Evolutionary conservation across 768 basidiomycete genomes (phyloP), one percentile per base, ranked within the genome.

Genomic region (Leccinum broughii): DNA sequence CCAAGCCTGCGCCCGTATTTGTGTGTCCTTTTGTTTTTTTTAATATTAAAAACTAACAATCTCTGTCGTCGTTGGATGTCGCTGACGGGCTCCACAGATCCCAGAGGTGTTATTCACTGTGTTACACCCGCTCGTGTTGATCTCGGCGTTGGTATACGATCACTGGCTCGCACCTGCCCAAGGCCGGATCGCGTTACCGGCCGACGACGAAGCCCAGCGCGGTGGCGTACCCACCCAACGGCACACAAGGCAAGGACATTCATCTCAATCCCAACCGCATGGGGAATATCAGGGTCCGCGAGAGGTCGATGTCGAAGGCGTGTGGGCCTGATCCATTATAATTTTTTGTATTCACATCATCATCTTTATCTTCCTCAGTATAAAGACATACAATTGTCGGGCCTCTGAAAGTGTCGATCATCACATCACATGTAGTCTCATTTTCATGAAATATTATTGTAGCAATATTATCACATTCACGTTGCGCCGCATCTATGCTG

Each of bases 1-100:
- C 87, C 0, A 91, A 91, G 62, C 85, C 89, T 0, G 77, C 78
- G 7, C 78, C 83, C 3, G 84, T 93, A 14, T 83, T 83, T 64
- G 88, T 90, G 63, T 22, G 88, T 79, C 30, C 7, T 26, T 26
- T 13, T 30, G 10, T 15, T 7, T 4, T 15, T 22, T 8, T 15
- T 6, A 35, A 35, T 34, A 24, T 48, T 48, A 17, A 41, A 41
- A 41, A 9, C 8, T n/a, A 41, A 5, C 9, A 17, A 41, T 3
- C 28, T 55, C n/a, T 24, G 8, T 20, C 15, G 8, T 51, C 24
- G 9, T 8, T 15, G 15, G 13, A 28, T 30, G 17, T n/a, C 17
- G 13, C 11, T 49, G 53, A 30, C 35, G 46, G 11, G 13, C n/a
- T 11, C 14, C 26, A 3, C 65, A 91, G 89, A 78, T 86, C 13